phyloP scores from a whole-genome alignment of 106 monocot genomes.

The Dendrobium catenatum region DNA sequence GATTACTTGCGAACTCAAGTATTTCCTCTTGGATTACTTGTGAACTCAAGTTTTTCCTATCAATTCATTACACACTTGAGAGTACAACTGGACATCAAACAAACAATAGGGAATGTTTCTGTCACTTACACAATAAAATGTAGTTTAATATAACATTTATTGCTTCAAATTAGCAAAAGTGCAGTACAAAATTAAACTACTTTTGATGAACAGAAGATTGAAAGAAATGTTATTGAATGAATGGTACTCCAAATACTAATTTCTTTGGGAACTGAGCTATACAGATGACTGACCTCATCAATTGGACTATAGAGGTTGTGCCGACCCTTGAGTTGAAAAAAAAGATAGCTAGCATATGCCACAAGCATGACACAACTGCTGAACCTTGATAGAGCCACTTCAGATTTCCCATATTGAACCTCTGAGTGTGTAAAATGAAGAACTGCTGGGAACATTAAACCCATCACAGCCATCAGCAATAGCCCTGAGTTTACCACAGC shows the following conservation, averaged over 20 bases:
- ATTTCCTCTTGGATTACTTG: no score
- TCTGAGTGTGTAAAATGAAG: slow-evolving; percentile 97
- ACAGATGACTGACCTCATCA: slow-evolving; percentile 36
- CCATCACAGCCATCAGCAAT: slow-evolving; percentile 95
- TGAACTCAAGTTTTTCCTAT: no score
- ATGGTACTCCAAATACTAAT: background rate
- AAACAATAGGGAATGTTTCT: background rate
- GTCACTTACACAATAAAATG: background rate
- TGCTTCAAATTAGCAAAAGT: no score
- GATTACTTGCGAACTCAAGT: no score
- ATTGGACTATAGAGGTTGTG: slow-evolving; percentile 58
- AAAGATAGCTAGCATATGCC: slow-evolving; percentile 90
- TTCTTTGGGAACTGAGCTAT: background rate
- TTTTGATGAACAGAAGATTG: background rate
- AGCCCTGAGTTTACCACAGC: slow-evolving; percentile 94
- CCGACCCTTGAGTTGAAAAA: slow-evolving; percentile 85
- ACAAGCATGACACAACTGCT: slow-evolving; percentile 95
- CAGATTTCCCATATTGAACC: slow-evolving; percentile 93
- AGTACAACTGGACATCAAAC: background rate
- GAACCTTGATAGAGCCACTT: slow-evolving; percentile 85
- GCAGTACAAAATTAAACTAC: background rate
- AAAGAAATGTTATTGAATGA: background rate
- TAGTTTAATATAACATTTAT: background rate
- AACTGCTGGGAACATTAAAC: slow-evolving; percentile 87
- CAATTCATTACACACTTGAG: background rate